Conservation (phyloP, 2,329 filamentous ascomycete genomes). For the Cyphellophora europaea region DNA sequence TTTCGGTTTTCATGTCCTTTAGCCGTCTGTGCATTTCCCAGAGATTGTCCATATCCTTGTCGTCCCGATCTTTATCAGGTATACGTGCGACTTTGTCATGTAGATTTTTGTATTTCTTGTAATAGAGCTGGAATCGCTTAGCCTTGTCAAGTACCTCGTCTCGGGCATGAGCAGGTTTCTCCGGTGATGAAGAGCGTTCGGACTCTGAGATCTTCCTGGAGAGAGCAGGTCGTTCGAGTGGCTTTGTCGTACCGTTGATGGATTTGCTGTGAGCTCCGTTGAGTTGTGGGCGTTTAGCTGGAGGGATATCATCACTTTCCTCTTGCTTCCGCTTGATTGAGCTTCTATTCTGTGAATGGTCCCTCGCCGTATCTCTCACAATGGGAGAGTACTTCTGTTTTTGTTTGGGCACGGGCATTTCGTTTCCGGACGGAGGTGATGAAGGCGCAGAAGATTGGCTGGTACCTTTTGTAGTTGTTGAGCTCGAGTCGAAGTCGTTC, state of each 20-base stretch:
- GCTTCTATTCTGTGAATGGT: conserved; percentile 9
- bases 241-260: conserved; percentile 21
- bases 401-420: conserved; percentile 19
- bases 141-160: conserved; percentile 25
- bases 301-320: conserved; percentile 18
- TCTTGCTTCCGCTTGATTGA: conserved; percentile 30
- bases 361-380: conserved; percentile 11
- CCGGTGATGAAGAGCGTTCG: conserved; percentile 13
- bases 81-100: conserved; percentile 37
- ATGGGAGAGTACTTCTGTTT: conserved; percentile 23
- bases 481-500: conserved; percentile 43
- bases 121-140: conserved; percentile 47
- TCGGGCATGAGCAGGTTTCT: conserved; percentile 31
- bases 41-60: conserved; percentile 39
- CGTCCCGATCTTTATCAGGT: conserved; percentile 35
- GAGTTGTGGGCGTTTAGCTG: conserved; percentile 23
- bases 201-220: conserved; percentile 16
- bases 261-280: conserved; percentile 34
- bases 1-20: conserved; percentile 20
- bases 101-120: conserved; percentile 47
- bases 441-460: conserved; percentile 35
- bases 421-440: conserved; percentile 28
- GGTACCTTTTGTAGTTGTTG: conserved; percentile 28
- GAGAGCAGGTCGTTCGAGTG: conserved; percentile 20
- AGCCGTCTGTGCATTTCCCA: conserved; percentile 27